Base-by-base conservation (phyloP, 345 rosid genomes). In the Mangifera indica region DNA sequence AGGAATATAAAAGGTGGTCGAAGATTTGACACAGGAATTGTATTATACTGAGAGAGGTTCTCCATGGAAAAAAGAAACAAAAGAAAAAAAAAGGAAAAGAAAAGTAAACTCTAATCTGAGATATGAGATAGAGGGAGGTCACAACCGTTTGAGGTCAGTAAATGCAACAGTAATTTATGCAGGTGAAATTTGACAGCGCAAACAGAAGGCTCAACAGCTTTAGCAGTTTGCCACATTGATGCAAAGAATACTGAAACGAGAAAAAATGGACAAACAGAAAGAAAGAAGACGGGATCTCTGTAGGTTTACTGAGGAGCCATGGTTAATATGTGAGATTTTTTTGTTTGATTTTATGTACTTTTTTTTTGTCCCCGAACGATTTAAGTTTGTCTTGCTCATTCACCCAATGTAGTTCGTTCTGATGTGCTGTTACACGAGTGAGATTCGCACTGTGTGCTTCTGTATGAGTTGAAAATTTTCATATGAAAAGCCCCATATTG, bases 151-250 rank as follows among this genome's bases (percentile, higher is more conserved):
- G 67, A 63, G 53, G 49, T 34, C 18, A 44, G 67, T 55, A 69
- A 73, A 77, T 68, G 37, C 26, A 20, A 6, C 49, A 22, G 51
- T 42, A 26, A 62, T 46, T 4, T 55, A 55, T 72, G 34, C 53
- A 67, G 64, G 48, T 32, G 42, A n/a, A 21, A 9, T 48, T 22
- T 10, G 18, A 66, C 45, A 32, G n/a, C 6, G 18, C 29, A 32
- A 34, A 10, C 5, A 21, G 34, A 14, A 66, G 29, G 20, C 10
- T 17, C 34, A 4, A 48, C 4, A 59, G 10, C 32, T 20, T n/a
- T 17, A 2, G 70, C 11, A 44, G 34, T 63, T 42, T 7, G 46
- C 11, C 12, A 18, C 6, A 4, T 18, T 17, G 26, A 25, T 45
- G 1, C 25, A 9, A 10, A 42, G 17, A 5, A n/a, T 48, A 29